These are phyloP conservation scores for Calonectria pteridis DNA, from an alignment of 2,329 filamentous ascomycete genomes.

Conservation along the genomic window DNA sequence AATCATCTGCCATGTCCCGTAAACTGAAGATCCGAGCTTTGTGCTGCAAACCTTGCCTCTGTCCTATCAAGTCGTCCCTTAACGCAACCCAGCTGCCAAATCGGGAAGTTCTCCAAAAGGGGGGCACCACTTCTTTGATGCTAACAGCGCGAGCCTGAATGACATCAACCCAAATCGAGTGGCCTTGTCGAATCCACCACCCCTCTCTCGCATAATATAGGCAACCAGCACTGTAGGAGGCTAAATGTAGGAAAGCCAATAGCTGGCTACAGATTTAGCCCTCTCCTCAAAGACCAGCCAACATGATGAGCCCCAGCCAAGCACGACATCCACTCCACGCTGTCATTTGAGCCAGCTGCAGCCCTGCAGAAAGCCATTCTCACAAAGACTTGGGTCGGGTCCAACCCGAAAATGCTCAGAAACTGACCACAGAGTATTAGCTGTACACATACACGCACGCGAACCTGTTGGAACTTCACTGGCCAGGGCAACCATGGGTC, in stretches of 20 bases:
- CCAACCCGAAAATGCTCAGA: background rate
- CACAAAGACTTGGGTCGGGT: too few species aligned
- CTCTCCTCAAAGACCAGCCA: background rate
- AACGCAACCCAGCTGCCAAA: conserved; percentile 11
- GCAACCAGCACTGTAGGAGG: background rate
- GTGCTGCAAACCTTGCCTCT: conserved; percentile 12
- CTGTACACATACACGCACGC: background rate
- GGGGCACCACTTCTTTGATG: background rate
- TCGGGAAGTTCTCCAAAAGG: conserved; percentile 22
- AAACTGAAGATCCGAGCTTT: background rate
- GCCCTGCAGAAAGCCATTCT: background rate
- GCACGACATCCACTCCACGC: background rate
- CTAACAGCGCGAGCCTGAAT: background rate
- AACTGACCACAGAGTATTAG: background rate
- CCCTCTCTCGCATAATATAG: background rate
- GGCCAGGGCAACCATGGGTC: conserved; percentile 9
- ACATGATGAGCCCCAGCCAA: background rate
- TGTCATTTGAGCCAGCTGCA: background rate
- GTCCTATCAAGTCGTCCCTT: conserved; percentile 34
- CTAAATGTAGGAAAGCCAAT: background rate
- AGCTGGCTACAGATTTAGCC: background rate
- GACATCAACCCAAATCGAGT: background rate
- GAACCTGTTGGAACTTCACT: background rate
- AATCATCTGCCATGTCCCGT: background rate
- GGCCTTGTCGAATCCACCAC: background rate